Evolutionary conservation across 2,329 filamentous ascomycete species (phyloP).

Genomic region (Orbilia oligospora): DNA sequence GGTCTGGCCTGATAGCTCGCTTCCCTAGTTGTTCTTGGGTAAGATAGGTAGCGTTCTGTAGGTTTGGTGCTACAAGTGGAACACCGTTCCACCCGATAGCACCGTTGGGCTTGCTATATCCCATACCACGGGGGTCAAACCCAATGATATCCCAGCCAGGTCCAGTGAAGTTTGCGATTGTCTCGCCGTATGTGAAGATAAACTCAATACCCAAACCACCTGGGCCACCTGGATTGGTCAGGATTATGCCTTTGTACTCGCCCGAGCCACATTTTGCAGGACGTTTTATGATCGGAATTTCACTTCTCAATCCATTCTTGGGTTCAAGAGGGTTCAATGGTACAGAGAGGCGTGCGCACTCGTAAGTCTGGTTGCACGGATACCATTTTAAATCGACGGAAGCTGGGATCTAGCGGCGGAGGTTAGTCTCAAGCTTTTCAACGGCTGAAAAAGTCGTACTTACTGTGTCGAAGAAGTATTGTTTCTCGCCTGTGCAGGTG

Average conservation of each 20-base stretch:
- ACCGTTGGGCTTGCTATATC: slow-evolving; percentile 68
- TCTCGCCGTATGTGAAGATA: slow-evolving; percentile 66
- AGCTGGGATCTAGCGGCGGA: slow-evolving; percentile 67
- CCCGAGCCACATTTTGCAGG: slow-evolving; percentile 29
- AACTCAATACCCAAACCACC: slow-evolving; percentile 68
- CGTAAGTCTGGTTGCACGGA: slow-evolving; percentile 67
- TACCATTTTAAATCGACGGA: slow-evolving; percentile 69
- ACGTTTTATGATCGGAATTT: slow-evolving; percentile 55
- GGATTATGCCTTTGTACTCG: slow-evolving; percentile 66
- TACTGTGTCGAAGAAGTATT: slow-evolving; percentile 57
- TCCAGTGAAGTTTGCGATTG: slow-evolving; percentile 70
- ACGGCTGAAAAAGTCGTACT: background rate
- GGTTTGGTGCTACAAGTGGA: slow-evolving; percentile 67
- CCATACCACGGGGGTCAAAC: slow-evolving; percentile 71
- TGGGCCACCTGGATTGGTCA: slow-evolving; percentile 70
- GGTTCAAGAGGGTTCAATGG: slow-evolving; percentile 70
- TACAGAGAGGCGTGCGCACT: slow-evolving; percentile 69
- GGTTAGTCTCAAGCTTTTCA: background rate
- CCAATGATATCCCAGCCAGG: slow-evolving; percentile 59
- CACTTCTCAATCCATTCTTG: slow-evolving; percentile 64
- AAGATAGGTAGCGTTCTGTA: slow-evolving; percentile 44
- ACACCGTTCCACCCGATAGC: slow-evolving; percentile 60
- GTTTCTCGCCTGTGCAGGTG: slow-evolving; percentile 15
- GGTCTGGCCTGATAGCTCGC: slow-evolving; percentile 34
- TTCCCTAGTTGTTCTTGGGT: slow-evolving; percentile 21